Evolutionary conservation across 2,329 filamentous ascomycete genomes (phyloP).

Genomic region (Thielaviopsis euricoi): DNA sequence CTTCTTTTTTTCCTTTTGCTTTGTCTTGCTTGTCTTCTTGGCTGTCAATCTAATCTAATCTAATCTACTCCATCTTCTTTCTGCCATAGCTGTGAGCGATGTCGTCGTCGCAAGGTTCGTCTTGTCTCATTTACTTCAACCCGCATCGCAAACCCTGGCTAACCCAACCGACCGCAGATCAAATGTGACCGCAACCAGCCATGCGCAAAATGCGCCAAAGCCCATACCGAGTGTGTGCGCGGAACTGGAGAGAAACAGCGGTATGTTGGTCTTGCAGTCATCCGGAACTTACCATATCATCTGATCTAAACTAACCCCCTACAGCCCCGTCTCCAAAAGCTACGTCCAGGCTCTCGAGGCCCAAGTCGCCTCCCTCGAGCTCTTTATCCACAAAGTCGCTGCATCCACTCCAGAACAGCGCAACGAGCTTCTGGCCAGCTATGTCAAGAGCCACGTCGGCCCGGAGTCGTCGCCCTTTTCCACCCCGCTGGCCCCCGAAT

Average conservation of each 20-base stretch:
- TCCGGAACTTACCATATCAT: too few relatives aligned
- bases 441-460: neutral
- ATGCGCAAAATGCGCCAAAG: slow-evolving; percentile 31
- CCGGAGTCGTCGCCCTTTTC: slow-evolving; percentile 13
- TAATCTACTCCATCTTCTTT: neutral
- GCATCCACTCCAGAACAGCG: slow-evolving; percentile 23
- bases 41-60: neutral
- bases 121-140: neutral
- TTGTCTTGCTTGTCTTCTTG: too few relatives aligned
- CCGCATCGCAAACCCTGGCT: slow-evolving; percentile 16
- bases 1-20: neutral
- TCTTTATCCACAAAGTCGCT: slow-evolving; percentile 27
- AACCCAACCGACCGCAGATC: slow-evolving; percentile 22
- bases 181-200: slow-evolving; percentile 36
- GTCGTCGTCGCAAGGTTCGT: slow-evolving; percentile 25
- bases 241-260: slow-evolving; percentile 27
- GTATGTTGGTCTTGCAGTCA: too few relatives aligned
- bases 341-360: slow-evolving; percentile 32
- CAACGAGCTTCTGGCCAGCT: slow-evolving; percentile 26
- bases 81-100: slow-evolving; percentile 24
- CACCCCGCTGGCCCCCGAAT: neutral
- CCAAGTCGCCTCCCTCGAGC: slow-evolving; percentile 28
- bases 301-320: too few relatives aligned
- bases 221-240: slow-evolving; percentile 23
- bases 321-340: slow-evolving; percentile 27